A percentile compares a stretch with the other conserved stretches of the same genome.
Evolutionary conservation across 1,139 yeast species (phyloP).

Genomic region (Scheffersomyces lignicola): DNA sequence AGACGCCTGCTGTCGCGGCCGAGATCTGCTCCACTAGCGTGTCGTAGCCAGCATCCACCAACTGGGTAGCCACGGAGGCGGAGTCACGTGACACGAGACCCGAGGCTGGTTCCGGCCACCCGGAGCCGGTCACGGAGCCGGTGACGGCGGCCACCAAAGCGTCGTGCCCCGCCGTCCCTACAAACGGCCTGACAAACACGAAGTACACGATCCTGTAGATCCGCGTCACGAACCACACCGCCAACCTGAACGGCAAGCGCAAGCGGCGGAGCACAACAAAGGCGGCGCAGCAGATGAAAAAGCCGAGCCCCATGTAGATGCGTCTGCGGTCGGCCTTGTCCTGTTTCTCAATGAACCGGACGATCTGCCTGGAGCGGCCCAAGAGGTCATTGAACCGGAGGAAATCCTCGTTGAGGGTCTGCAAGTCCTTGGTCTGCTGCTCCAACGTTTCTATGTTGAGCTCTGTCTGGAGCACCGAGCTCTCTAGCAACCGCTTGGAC

Average conservation of each 20-base stretch:
- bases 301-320: slow-evolving; percentile 59
- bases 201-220: too few relatives aligned
- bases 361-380: slow-evolving; percentile 54
- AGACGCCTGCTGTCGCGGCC: neutral
- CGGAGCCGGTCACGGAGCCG: too few relatives aligned
- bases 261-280: slow-evolving; percentile 72
- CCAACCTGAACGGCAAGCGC: slow-evolving; percentile 54
- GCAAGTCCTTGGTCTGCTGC: slow-evolving; percentile 55
- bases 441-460: slow-evolving; percentile 62
- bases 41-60: too few relatives aligned
- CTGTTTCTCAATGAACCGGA: slow-evolving; percentile 65
- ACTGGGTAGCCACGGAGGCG: too few relatives aligned
- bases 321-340: slow-evolving; percentile 61
- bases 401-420: slow-evolving; percentile 50
- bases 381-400: slow-evolving; percentile 55
- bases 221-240: too few relatives aligned
- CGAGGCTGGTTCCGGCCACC: too few relatives aligned
- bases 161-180: too few relatives aligned
- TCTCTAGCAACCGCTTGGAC: slow-evolving; percentile 54
- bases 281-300: slow-evolving; percentile 52
- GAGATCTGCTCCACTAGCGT: neutral
- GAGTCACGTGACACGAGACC: too few relatives aligned
- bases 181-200: too few relatives aligned
- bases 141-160: too few relatives aligned
- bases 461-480: slow-evolving; percentile 60